Evolutionary conservation across 2,329 filamentous ascomycete genomes (phyloP).

Genomic region (Clonostachys chloroleuca): DNA sequence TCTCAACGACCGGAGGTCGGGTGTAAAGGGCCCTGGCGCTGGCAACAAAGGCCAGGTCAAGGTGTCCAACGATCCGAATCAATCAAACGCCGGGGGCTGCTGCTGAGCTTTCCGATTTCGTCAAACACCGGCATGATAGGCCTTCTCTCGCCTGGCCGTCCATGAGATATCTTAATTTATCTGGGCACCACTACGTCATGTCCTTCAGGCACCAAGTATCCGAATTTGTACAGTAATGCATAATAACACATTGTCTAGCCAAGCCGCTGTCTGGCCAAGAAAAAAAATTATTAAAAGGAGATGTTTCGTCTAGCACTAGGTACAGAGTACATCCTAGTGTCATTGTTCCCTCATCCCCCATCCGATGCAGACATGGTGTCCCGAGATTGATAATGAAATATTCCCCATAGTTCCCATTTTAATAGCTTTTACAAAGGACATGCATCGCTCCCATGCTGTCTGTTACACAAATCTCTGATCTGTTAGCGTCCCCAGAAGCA

Average conservation of each 20-base stretch:
- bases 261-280: slow-evolving; percentile 3
- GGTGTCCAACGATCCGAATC: slow-evolving; percentile 31
- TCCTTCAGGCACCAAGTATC: too few relatives aligned
- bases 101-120: slow-evolving; percentile 29
- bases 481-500: too few relatives aligned
- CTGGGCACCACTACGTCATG: neutral
- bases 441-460: too few relatives aligned
- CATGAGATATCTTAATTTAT: neutral
- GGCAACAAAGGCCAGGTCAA: slow-evolving; percentile 40
- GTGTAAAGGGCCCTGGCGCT: slow-evolving; percentile 72
- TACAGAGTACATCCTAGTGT: neutral
- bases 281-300: slow-evolving; percentile 9
- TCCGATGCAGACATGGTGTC: neutral
- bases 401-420: too few relatives aligned
- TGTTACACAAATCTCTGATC: too few relatives aligned
- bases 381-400: neutral
- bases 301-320: slow-evolving; percentile 18
- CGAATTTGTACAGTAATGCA: slow-evolving; percentile 22
- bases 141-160: neutral
- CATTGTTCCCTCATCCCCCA: neutral
- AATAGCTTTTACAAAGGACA: too few relatives aligned
- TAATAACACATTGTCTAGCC: slow-evolving; percentile 14
- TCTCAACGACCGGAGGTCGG: slow-evolving; percentile 85
- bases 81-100: slow-evolving; percentile 36
- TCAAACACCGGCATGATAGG: too few relatives aligned